phyloP scores from a whole-genome alignment of 176 grass and related monocot genomes.

The Oryza rufipogon region DNA sequence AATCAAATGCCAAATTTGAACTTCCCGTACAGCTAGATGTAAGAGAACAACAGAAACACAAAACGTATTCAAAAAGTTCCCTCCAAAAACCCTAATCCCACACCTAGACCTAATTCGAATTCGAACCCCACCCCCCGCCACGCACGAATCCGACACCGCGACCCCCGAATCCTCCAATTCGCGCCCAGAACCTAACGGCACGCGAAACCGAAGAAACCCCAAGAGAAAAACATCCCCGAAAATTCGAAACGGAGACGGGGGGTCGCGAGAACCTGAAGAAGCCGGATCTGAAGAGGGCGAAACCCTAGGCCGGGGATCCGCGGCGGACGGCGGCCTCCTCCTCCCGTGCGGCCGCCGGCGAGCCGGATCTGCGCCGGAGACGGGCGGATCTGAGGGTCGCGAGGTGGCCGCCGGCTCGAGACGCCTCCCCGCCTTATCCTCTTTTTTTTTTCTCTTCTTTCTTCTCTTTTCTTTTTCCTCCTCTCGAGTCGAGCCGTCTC shows the following conservation, averaged over 20 bases:
- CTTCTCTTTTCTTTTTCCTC: not conserved
- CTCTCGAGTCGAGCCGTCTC: slow-evolving; percentile 35
- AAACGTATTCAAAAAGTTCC: not conserved
- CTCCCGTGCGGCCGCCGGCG: not conserved
- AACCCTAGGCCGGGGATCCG: slow-evolving; percentile 4
- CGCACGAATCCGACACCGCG: not conserved
- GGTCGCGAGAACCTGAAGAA: slow-evolving; percentile 19
- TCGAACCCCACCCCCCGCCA: not conserved
- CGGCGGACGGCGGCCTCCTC: not conserved
- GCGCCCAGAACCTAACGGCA: not conserved
- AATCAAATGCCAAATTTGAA: slow-evolving; percentile 4
- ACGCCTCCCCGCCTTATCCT: slow-evolving; percentile 32
- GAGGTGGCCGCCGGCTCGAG: slow-evolving; percentile 34
- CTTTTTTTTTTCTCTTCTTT: not conserved
- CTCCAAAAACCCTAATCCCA: slow-evolving; percentile 39
- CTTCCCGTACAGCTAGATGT: not conserved
- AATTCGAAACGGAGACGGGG: not conserved
- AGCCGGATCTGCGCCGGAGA: slow-evolving; percentile 35
- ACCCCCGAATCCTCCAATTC: slow-evolving; percentile 27
- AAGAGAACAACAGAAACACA: not conserved
- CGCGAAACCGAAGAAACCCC: slow-evolving; percentile 25
- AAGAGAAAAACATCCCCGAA: not conserved
- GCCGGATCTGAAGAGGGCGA: slow-evolving; percentile 45
- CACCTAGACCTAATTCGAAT: slow-evolving; percentile 1
- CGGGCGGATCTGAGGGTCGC: slow-evolving; percentile 41